Percentiles rank a stretch among this genome's conserved stretches.
These are phyloP conservation scores for Neoboletus magnificus DNA, from an alignment of 768 basidiomycete genomes.

Conservation along the genomic window DNA sequence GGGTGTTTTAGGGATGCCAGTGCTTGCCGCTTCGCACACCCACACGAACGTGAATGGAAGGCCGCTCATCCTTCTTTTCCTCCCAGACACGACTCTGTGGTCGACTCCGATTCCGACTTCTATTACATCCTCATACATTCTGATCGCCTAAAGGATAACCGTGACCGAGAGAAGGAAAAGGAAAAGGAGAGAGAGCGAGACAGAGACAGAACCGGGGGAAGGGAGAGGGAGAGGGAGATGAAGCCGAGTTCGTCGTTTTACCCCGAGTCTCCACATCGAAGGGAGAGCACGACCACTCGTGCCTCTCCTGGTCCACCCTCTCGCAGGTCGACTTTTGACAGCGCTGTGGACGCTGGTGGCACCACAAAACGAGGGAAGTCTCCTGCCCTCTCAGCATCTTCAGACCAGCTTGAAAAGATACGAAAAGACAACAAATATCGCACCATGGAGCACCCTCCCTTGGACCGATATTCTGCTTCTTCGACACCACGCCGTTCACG, in stretches of 20 bases:
- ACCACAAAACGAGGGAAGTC: constrained; percentile 17
- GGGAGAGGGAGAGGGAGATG: not conserved
- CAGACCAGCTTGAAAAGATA: constrained; percentile 26
- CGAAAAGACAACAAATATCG: constrained; percentile 15
- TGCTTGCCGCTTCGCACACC: constrained; percentile 31
- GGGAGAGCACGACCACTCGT: constrained; percentile 11
- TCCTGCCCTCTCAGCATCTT: constrained; percentile 23
- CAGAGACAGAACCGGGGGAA: not conserved
- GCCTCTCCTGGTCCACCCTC: constrained; percentile 14
- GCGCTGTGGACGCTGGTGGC: constrained; percentile 1
- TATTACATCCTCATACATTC: constrained; percentile 15
- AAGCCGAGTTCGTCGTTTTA: constrained; percentile 8
- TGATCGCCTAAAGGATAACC: constrained; percentile 10
- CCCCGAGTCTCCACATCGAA: constrained; percentile 15
- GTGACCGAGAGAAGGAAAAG: constrained; percentile 10
- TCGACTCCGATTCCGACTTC: constrained; percentile 23
- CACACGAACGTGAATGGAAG: constrained; percentile 33
- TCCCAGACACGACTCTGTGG: constrained; percentile 17
- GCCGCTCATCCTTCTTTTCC: constrained; percentile 27
- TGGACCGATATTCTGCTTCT: constrained; percentile 7
- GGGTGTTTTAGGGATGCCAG: constrained; percentile 23
- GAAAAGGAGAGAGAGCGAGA: not conserved
- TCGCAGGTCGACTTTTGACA: constrained; percentile 14
- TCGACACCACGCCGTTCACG: constrained; percentile 6
- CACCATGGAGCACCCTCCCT: not conserved